phyloP scores from a whole-genome alignment of 75 land plant species.

The Cryptomeria japonica region DNA sequence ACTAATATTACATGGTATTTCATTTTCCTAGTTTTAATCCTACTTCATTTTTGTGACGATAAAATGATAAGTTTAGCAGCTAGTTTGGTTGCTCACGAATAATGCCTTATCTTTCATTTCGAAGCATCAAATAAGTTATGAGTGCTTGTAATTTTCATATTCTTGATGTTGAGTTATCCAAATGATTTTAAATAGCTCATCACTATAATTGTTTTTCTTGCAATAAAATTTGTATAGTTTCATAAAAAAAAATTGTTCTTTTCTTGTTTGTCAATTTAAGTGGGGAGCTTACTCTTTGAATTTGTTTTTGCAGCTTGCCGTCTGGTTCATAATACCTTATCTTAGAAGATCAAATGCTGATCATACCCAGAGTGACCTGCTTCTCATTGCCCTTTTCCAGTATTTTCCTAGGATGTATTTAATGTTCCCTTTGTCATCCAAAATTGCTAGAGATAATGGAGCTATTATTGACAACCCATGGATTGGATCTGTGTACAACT shows the following conservation, averaged over 20 bases:
- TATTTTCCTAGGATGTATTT: constrained; percentile 61
- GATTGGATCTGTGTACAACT: constrained; percentile 89
- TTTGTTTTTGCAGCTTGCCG: constrained; percentile 56
- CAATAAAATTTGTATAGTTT: neutral
- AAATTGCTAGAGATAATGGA: constrained; percentile 64
- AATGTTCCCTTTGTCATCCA: constrained; percentile 63
- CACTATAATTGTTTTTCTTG: neutral
- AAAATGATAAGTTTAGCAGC: too few species aligned
- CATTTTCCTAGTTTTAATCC: too few species aligned
- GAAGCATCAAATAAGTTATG: neutral
- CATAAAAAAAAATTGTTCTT: neutral
- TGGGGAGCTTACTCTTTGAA: neutral
- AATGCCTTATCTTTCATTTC: neutral
- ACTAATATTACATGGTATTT: too few species aligned
- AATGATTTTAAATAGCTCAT: neutral
- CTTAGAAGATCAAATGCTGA: constrained; percentile 36
- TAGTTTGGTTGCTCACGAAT: neutral
- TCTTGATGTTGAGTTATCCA: neutral
- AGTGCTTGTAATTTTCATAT: neutral
- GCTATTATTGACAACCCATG: constrained; percentile 76
- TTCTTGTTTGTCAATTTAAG: neutral
- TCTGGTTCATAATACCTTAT: constrained; percentile 68
- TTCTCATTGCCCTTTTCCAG: constrained; percentile 63
- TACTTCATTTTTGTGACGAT: too few species aligned
- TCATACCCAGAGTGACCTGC: constrained; percentile 59